Conservation (phyloP, 228 moss, liverwort and hornwort genomes). For the Sphagnum magellanicum region DNA sequence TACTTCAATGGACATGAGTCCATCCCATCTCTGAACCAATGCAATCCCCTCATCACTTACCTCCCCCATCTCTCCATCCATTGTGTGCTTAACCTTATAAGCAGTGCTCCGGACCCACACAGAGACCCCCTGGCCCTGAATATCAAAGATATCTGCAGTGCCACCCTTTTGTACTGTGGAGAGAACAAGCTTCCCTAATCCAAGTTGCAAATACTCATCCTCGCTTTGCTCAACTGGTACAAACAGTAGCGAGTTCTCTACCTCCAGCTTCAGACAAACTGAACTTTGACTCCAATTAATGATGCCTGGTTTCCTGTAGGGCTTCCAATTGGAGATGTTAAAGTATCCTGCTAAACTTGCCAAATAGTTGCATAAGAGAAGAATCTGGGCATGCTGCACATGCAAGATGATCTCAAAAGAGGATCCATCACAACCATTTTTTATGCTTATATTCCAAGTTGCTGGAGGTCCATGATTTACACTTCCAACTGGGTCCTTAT, state of each 20-base stretch:
- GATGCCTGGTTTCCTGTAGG: conserved; percentile 11
- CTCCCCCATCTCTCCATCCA: conserved; percentile 9
- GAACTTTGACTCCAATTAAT: not conserved
- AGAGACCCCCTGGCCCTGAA: conserved; percentile 42
- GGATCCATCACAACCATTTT: conserved; percentile 19
- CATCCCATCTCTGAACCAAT: conserved; percentile 70
- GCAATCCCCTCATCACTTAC: conserved; percentile 17
- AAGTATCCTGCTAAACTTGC: conserved; percentile 75
- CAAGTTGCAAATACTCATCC: not conserved
- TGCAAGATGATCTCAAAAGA: conserved; percentile 30
- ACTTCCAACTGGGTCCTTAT: conserved; percentile 56
- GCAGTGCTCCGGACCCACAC: conserved; percentile 29
- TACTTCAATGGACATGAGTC: conserved; percentile 57
- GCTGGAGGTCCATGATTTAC: conserved; percentile 47
- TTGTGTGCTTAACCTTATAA: conserved; percentile 14
- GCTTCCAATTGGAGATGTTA: conserved; percentile 62
- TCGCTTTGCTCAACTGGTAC: conserved; percentile 29
- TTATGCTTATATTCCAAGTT: conserved; percentile 47
- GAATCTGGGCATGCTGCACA: conserved; percentile 55
- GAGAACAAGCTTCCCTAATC: conserved; percentile 4
- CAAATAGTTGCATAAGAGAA: conserved; percentile 71
- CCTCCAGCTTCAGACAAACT: conserved; percentile 53
- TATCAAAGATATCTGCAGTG: conserved; percentile 22
- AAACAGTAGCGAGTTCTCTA: conserved; percentile 51
- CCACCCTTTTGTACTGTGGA: conserved; percentile 26